Conservation (phyloP, 2,329 filamentous ascomycete species). For the Trichoderma guizhouense region DNA sequence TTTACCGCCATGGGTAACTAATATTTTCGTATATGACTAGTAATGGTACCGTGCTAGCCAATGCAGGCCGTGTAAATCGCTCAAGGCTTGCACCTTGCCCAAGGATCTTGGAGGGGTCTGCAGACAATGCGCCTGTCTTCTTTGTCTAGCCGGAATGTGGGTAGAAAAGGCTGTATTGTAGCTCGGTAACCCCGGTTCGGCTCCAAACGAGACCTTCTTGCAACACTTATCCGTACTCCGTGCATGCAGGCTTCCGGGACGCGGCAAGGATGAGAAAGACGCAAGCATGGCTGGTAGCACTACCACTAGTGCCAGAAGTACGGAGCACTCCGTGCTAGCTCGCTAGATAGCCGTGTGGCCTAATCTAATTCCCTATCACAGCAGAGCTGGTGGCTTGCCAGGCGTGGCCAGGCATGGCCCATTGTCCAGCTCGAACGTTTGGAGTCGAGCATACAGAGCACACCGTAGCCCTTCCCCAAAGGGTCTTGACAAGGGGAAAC, state of each 20-base stretch:
- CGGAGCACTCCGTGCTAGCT: slow-evolving; percentile 17
- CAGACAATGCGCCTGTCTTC: background rate
- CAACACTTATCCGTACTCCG: background rate
- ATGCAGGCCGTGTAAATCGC: slow-evolving; percentile 13
- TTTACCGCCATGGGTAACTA: background rate
- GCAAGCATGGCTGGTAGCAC: background rate
- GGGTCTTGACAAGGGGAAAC: background rate
- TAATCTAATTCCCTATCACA: slow-evolving; percentile 4
- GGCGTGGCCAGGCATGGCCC: background rate
- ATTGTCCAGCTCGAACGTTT: background rate
- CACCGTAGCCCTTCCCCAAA: background rate
- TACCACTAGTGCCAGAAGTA: background rate
- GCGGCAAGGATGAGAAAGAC: background rate
- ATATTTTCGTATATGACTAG: slow-evolving; percentile 3
- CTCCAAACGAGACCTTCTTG: background rate
- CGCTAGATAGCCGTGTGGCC: slow-evolving; percentile 13
- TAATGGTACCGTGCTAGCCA: background rate
- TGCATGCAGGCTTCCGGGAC: slow-evolving; percentile 2
- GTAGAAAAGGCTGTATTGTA: background rate
- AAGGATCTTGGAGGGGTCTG: background rate
- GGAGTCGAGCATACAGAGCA: background rate
- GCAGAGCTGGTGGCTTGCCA: background rate
- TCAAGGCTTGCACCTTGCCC: background rate
- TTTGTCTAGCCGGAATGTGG: slow-evolving; percentile 2
- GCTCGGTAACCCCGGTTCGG: slow-evolving; percentile 7